Percentiles rank a stretch among this genome's conserved stretches.
phyloP scores from a whole-genome alignment of 2,329 filamentous ascomycete species.

The Byssothecium circinans region DNA sequence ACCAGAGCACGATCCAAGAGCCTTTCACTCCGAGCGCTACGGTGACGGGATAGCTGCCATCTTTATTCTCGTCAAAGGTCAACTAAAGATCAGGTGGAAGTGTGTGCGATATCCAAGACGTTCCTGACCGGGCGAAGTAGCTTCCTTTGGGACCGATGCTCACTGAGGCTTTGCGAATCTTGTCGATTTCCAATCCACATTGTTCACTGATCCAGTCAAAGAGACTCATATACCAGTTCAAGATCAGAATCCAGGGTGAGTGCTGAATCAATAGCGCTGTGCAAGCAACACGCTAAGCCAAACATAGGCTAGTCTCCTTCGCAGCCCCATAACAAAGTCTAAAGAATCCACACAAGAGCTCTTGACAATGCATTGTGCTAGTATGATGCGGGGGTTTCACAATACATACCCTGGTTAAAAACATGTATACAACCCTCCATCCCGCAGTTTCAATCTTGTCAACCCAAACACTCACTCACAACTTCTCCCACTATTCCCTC shows the following conservation, averaged over 20 bases:
- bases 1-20: constrained; percentile 10
- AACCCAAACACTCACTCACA: too few relatives aligned
- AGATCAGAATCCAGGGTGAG: neutral
- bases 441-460: too few relatives aligned
- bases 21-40: constrained; percentile 9
- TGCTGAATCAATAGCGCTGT: too few relatives aligned
- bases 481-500: too few relatives aligned
- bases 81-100: constrained; percentile 7
- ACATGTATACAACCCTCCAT: too few relatives aligned
- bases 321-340: too few relatives aligned
- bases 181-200: neutral
- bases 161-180: constrained; percentile 5
- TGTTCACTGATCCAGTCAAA: constrained; percentile 19
- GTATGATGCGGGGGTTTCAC: too few relatives aligned
- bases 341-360: too few relatives aligned
- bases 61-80: constrained; percentile 3
- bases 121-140: constrained; percentile 12
- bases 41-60: neutral
- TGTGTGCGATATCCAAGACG: constrained; percentile 3
- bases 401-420: too few relatives aligned
- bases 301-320: too few relatives aligned
- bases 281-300: too few relatives aligned
- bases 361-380: too few relatives aligned
- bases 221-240: constrained; percentile 2
- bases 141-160: constrained; percentile 15